Percentiles rank a stretch among this genome's conserved stretches.
Evolutionary conservation across 2,329 filamentous ascomycete species (phyloP).

Genomic region (Ploettnerulaceae sp.): DNA sequence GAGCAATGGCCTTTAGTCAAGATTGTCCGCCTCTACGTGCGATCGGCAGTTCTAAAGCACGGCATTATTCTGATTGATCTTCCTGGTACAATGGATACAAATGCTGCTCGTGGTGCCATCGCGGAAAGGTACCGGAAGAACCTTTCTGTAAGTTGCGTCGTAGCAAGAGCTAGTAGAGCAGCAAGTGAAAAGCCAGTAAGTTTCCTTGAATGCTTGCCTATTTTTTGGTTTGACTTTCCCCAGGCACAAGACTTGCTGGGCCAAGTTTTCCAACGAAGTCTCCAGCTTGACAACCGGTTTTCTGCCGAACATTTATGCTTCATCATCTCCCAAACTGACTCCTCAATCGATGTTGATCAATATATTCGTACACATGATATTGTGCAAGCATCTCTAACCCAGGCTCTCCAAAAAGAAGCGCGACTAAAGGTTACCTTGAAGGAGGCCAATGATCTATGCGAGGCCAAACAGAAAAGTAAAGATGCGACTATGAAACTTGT

Average conservation of each 20-base stretch:
- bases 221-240: not conserved
- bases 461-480: not conserved
- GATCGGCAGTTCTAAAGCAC: constrained; percentile 12
- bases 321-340: constrained; percentile 19
- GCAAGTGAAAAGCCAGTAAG: constrained; percentile 14
- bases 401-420: not conserved
- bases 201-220: not conserved
- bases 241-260: constrained; percentile 21
- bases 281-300: constrained; percentile 21
- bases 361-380: constrained; percentile 14
- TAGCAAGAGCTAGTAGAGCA: constrained; percentile 15
- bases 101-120: constrained; percentile 17
- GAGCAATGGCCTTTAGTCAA: constrained; percentile 23
- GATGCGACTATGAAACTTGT: not conserved
- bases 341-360: constrained; percentile 3
- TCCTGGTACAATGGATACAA: constrained; percentile 22
- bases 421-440: not conserved
- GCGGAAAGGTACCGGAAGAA: constrained; percentile 17
- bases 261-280: constrained; percentile 8
- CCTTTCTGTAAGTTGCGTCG: constrained; percentile 19
- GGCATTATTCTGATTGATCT: constrained; percentile 24
- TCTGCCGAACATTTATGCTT: constrained; percentile 20
- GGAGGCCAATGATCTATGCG: not conserved
- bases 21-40: constrained; percentile 14
- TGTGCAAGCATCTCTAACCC: not conserved